Conservation (phyloP, 805 yeast genomes). For the Metschnikowia peoriensis region DNA sequence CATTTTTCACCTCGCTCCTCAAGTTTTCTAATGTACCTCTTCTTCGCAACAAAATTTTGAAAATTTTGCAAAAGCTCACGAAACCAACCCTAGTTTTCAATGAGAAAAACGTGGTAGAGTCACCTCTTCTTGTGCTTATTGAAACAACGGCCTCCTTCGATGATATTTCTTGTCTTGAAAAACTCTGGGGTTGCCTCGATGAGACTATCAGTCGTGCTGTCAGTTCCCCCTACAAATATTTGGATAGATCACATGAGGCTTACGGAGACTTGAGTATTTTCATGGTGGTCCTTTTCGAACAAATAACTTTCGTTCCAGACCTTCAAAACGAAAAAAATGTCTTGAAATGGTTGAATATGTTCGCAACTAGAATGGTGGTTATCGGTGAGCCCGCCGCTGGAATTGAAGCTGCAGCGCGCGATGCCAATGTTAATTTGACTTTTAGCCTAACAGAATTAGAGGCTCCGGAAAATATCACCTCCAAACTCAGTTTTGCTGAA, state of each 20-base stretch:
- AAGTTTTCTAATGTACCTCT: slow-evolving; percentile 35
- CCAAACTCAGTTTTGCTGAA: slow-evolving; percentile 49
- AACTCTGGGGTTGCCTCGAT: slow-evolving; percentile 66
- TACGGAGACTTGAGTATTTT: slow-evolving; percentile 36
- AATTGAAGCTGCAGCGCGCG: slow-evolving; percentile 17
- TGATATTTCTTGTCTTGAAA: slow-evolving; percentile 13
- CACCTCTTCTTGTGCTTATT: slow-evolving; percentile 57
- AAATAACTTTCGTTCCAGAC: slow-evolving; percentile 50
- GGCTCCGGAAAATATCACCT: slow-evolving; percentile 17
- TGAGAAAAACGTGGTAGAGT: slow-evolving; percentile 37
- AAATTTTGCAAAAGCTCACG: slow-evolving; percentile 15
- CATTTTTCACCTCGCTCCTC: slow-evolving; percentile 67
- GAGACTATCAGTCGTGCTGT: slow-evolving; percentile 71
- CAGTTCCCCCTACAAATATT: slow-evolving; percentile 78
- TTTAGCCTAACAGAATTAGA: slow-evolving; percentile 3
- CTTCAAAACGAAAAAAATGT: slow-evolving; percentile 23
- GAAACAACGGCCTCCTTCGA: slow-evolving; percentile 38
- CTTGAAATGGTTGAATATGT: slow-evolving; percentile 50
- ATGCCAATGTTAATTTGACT: slow-evolving; percentile 4
- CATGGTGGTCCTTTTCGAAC: slow-evolving; percentile 53
- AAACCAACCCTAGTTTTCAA: slow-evolving; percentile 14
- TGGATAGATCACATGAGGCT: slow-evolving; percentile 49
- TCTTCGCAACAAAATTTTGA: slow-evolving; percentile 10
- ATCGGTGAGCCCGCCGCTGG: slow-evolving; percentile 56
- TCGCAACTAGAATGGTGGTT: slow-evolving; percentile 46